Conservation (phyloP, 208 protist genomes). For the Tritrichomonas musculus region DNA sequence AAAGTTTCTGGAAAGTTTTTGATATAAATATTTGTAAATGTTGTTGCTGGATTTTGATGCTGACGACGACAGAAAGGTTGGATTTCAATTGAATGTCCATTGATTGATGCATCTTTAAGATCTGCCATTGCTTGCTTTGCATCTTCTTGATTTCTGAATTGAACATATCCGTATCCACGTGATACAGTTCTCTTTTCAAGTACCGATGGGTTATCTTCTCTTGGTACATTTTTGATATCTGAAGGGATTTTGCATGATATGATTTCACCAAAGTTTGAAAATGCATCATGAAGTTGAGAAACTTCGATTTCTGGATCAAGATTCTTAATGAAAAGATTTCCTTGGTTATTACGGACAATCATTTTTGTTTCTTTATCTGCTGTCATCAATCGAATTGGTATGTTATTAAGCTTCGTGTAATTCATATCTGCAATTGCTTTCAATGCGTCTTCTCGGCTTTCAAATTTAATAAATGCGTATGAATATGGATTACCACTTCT, state of each 20-base stretch:
- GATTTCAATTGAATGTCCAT: neutral
- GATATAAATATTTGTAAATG: constrained; percentile 4
- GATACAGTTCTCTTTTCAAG: no score
- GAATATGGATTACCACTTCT: no score
- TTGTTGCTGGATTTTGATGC: neutral
- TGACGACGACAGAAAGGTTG: neutral
- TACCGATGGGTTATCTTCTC: no score
- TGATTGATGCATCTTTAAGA: neutral
- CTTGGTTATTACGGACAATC: neutral
- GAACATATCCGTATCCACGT: neutral
- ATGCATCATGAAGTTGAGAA: neutral
- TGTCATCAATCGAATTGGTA: neutral
- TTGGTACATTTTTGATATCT: no score
- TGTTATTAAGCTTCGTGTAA: neutral
- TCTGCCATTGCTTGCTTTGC: neutral
- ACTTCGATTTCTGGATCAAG: neutral
- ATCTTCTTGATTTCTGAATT: neutral
- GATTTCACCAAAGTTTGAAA: neutral
- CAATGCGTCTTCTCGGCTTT: neutral
- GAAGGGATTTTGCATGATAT: neutral
- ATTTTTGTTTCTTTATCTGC: neutral
- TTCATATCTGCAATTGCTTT: neutral
- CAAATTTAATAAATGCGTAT: neutral
- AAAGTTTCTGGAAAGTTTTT: neutral
- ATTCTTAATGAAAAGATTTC: neutral